Evolutionary conservation across 176 grass and related monocot genomes (phyloP).

Genomic region (Puccinellia tenuiflora): DNA sequence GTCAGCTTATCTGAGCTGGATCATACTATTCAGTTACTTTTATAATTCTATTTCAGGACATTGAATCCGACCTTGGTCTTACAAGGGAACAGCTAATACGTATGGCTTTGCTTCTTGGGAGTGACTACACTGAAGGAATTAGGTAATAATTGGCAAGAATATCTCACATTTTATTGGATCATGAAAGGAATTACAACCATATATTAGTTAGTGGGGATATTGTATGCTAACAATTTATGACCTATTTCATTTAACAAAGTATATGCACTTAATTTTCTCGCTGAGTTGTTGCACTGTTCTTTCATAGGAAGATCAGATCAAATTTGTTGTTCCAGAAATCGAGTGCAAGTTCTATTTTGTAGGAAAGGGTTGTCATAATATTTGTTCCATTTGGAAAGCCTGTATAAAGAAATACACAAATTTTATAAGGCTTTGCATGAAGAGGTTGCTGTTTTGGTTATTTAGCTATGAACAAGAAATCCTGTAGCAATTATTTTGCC

Average conservation of each 20-base stretch:
- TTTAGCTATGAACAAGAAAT: slow-evolving; percentile 1
- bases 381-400: not conserved
- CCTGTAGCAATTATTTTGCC: not conserved
- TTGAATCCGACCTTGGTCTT: slow-evolving; percentile 88
- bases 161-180: slow-evolving; percentile 1
- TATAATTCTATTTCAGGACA: slow-evolving; percentile 69
- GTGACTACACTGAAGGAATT: slow-evolving; percentile 95
- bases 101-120: slow-evolving; percentile 94
- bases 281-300: slow-evolving; percentile 1
- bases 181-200: not conserved
- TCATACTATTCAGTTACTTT: slow-evolving; percentile 12
- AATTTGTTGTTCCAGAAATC: slow-evolving; percentile 7
- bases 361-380: not conserved
- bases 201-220: not conserved
- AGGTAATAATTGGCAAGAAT: slow-evolving; percentile 52
- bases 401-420: not conserved
- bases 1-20: not conserved
- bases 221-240: not conserved
- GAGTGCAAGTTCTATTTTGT: not conserved
- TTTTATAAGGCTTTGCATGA: slow-evolving; percentile 3
- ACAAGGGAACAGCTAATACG: slow-evolving; percentile 81
- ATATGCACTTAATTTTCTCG: slow-evolving; percentile 3
- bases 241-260: slow-evolving; percentile 2
- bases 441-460: not conserved
- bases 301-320: not conserved